Evolutionary conservation across 805 yeast species (phyloP), one percentile per base, ranked within the genome.

Genomic region (Zygosaccharomyces kombuchaensis): DNA sequence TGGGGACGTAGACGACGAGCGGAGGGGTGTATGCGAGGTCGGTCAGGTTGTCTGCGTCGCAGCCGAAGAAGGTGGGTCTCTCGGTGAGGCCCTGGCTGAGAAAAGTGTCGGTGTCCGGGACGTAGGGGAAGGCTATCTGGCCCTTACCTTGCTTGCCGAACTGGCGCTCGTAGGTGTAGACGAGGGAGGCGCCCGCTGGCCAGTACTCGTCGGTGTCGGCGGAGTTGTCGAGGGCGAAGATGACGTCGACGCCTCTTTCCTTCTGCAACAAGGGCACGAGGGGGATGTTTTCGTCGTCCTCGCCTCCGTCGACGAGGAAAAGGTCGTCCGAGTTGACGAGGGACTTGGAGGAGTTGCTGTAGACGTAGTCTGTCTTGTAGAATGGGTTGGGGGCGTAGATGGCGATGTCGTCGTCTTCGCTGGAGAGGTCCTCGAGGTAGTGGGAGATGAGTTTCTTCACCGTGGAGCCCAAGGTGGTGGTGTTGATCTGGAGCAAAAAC

Each of bases 1-100:
- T 88, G 34, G 95, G 91, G 48, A 79, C 72, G 62, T 84, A 87
- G n/a, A 88, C 79, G 39, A 88, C 72, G 46, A 87, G 70, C 2
- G 96, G 96, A 21, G 90, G 89, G 34, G 72, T 70, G 29, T 71
- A 68, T 34, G 71, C 58, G 47, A 82, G 68, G 14, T 65, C 69
- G 10, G 89, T 78, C 59, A 82, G 67, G 59, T 85, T 84, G 1
- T 67, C 55, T 4, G 86, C 74, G 57, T 84, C 76, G 65, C 96
- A 87, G 26, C 96, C 96, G 60, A 88, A 88, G 69, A 87, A 88
- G 0, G 82, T 73, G 36, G 96, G 96, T 47, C 69, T 74, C 12
- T 81, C 70, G 21, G 87, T 82, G 52, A 87, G 71, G 50, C 84
- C 83, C 51, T 70, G 57, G 49, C 75, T 74, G 27, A 77, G 60